A percentile compares a stretch with the other conserved stretches of the same genome.
phyloP scores from a whole-genome alignment of 2,329 filamentous ascomycete species.

The Alternaria alternata region DNA sequence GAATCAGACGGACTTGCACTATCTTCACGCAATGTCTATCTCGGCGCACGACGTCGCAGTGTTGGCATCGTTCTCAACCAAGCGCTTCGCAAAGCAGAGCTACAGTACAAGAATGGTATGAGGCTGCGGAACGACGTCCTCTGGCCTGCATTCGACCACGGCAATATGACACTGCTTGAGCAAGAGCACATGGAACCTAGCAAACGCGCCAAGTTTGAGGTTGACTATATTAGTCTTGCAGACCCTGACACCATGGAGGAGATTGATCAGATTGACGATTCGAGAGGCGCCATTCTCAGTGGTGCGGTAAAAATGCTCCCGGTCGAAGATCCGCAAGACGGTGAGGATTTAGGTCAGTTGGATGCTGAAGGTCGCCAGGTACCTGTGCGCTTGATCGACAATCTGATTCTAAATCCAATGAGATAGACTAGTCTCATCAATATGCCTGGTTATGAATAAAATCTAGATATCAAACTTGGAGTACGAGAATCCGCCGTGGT shows the following conservation, averaged over 20 bases:
- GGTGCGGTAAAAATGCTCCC: constrained; percentile 90
- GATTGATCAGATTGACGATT: constrained; percentile 72
- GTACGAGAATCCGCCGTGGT: background rate
- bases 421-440: constrained; percentile 9
- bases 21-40: constrained; percentile 92
- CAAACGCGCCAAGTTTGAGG: constrained; percentile 75
- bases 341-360: constrained; percentile 73
- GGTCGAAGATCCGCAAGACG: constrained; percentile 72
- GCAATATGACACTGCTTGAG: constrained; percentile 62
- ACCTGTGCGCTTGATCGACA: constrained; percentile 89
- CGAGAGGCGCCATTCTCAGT: constrained; percentile 82
- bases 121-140: constrained; percentile 72
- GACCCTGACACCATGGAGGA: constrained; percentile 87
- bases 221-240: constrained; percentile 92
- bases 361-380: constrained; percentile 76
- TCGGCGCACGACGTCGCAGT: constrained; percentile 75
- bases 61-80: constrained; percentile 76
- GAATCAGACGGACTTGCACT: constrained; percentile 85
- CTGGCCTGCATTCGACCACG: constrained; percentile 70
- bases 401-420: constrained; percentile 69
- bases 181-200: constrained; percentile 68
- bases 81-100: constrained; percentile 75
- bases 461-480: background rate
- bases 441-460: background rate
- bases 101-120: constrained; percentile 65